Evolutionary conservation across 2,329 filamentous ascomycete species (phyloP), one percentile per base, ranked within the genome.

Genomic region (Pseudodiploospora longispora): DNA sequence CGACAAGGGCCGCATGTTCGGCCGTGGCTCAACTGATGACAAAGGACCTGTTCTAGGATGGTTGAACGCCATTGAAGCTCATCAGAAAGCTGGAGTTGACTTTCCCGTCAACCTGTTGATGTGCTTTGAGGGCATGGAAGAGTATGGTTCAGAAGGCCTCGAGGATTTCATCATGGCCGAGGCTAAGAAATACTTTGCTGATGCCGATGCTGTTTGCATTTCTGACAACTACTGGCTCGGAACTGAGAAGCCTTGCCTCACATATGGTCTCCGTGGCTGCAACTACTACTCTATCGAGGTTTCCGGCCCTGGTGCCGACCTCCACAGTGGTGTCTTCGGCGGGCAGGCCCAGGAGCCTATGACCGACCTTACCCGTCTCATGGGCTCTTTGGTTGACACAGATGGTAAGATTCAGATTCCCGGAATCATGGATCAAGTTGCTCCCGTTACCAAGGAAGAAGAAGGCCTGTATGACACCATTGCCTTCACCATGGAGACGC

Each of bases 61-160:
- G 93, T 67, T 98, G 55, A 98, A 98, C 63, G 90, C 90, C 54
- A 97, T 98, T 53, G 90, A 98, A 70, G 90, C 93, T 36, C 93
- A 98, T 73, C 84, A 95, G 68, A 93, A 94, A 74, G 89, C 90
- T 32, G 87, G 87, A 46, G 74, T 97, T 38, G 91, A 96, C 41
- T 88, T 98, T 63, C 93, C 93, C 6, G 93, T 98, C 60, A 98
- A 98, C 71, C 76, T 98, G 53, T 80, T 98, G 52, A 97, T 96
- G 87, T 98, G 93, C 75, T 97, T 98, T 57, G 93, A 98, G 75
- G 93, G 93, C 40, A 98, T 98, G 93, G 93, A 98, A 71, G 93
- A 98, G 72, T 95, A 95, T 64, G 93, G 93, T 41, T 96, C 90
- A 0, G 91, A 97, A 64, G 93, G 93, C 33, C 76, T 98, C 44